A percentile compares a stretch with the other conserved stretches of the same genome.
Conservation (phyloP, 495 filamentous ascomycete species). For the Clohesyomyces aquaticus region DNA sequence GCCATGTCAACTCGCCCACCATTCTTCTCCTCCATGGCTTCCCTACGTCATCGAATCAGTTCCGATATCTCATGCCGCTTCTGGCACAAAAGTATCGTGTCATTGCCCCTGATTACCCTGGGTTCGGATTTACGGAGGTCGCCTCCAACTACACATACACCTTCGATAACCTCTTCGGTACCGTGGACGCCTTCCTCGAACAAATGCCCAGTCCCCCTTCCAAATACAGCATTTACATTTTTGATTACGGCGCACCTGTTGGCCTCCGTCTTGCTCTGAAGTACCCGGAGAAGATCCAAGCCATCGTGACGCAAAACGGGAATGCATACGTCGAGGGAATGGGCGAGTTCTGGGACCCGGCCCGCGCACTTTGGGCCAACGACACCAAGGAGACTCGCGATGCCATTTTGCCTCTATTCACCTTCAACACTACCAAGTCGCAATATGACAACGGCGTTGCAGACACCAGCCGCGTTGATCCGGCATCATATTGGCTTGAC, state of each 20-base stretch:
- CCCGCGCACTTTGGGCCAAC: constrained; percentile 55
- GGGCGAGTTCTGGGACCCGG: constrained; percentile 59
- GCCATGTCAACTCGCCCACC: constrained; percentile 48
- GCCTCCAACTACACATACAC: constrained; percentile 52
- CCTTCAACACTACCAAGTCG: constrained; percentile 54
- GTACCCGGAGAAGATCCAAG: constrained; percentile 53
- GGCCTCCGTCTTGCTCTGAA: constrained; percentile 59
- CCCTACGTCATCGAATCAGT: constrained; percentile 65
- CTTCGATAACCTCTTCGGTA: constrained; percentile 55
- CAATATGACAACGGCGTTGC: constrained; percentile 59
- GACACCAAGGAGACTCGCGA: constrained; percentile 48
- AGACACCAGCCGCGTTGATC: constrained; percentile 49
- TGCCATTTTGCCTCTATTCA: constrained; percentile 50
- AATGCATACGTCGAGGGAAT: constrained; percentile 68
- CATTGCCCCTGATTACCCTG: constrained; percentile 64
- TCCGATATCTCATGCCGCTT: constrained; percentile 63
- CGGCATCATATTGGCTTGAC: constrained; percentile 58
- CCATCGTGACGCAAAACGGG: constrained; percentile 65
- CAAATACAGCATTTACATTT: constrained; percentile 63
- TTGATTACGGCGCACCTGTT: constrained; percentile 68
- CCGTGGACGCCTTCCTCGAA: constrained; percentile 55
- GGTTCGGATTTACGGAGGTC: constrained; percentile 51
- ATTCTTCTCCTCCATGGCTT: constrained; percentile 68
- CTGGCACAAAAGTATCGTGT: constrained; percentile 58
- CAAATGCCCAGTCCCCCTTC: constrained; percentile 49